phyloP scores from a whole-genome alignment of 2,329 filamentous ascomycete genomes.

The Microdochium paspali region DNA sequence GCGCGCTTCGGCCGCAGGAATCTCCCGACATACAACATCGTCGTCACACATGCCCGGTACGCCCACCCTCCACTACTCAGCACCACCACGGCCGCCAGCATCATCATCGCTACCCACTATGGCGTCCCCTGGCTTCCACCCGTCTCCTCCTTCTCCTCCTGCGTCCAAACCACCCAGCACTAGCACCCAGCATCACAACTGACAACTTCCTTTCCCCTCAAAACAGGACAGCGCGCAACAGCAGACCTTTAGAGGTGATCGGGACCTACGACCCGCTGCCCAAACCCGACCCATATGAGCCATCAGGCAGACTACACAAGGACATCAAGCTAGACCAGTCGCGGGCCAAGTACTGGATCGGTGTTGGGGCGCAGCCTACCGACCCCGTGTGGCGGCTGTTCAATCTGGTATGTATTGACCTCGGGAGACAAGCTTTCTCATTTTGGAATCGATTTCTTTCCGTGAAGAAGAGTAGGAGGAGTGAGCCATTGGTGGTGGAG shows the following conservation, averaged over 20 bases:
- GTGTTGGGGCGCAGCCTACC: constrained; percentile 90
- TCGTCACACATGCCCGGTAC: constrained; percentile 86
- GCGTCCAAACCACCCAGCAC: neutral
- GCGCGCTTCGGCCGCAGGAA: constrained; percentile 87
- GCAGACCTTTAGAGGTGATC: constrained; percentile 86
- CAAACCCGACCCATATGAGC: constrained; percentile 49
- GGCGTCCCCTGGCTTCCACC: no score
- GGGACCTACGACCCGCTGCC: constrained; percentile 66
- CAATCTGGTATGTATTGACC: constrained; percentile 74
- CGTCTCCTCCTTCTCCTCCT: neutral
- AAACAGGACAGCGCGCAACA: constrained; percentile 74
- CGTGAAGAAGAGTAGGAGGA: no score
- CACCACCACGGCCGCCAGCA: no score
- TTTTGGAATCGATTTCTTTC: no score
- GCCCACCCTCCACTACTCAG: constrained; percentile 10
- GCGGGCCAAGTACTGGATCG: constrained; percentile 89
- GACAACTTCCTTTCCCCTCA: neutral
- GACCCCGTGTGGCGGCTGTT: constrained; percentile 83
- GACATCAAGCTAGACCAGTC: constrained; percentile 79
- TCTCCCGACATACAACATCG: constrained; percentile 93
- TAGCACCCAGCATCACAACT: neutral
- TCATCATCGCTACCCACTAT: no score
- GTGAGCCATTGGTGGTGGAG: no score
- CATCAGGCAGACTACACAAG: constrained; percentile 67
- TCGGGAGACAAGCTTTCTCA: no score